Base-by-base conservation (phyloP, 108 stramenopile species). In the Nitzschia sp. region DNA sequence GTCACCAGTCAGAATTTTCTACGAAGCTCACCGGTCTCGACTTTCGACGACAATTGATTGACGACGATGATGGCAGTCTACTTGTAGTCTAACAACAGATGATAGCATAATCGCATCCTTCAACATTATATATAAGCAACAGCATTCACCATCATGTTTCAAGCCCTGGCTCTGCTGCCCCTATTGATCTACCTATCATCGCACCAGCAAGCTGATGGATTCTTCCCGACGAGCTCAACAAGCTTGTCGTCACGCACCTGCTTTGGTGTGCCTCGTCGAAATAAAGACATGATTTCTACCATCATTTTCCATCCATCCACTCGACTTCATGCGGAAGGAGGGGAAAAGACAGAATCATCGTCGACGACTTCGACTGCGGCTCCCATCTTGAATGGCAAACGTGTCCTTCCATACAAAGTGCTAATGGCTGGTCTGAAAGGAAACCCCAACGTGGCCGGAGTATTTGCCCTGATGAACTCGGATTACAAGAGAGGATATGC, bases 361-460 rank as follows among this genome's bases (percentile, higher is more conserved):
- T 6, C 38, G 6, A 41, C 38, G 9, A 50, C 19, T 38, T 17
- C 32, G 2, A 38, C 16, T 60, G 59, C 59, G 11, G 22, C 59
- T 38, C 91, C 92, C 23, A 69, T 60, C 9, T 58, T 93, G n/a
- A 88, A 93, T 54, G 92, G 92, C 9, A 88, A 88, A 57, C 66
- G 81, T 2, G 73, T 90, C 3, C 78, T 90, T 35, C 92, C 92
- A 0, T 36, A 75, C 53, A 81, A 80, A 41, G 75, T 88, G 9
- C 31, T 93, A 44, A 15, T 66, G 45, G 78, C 73, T 1, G 89
- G 89, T 22, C 48, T 88, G 32, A 75, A 77, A 52, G 84, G 80
- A 13, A 50, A 50, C 19, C 75, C 84, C 54, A 67, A 76, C 53
- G 75, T 89, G 21, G 86, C 90, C 6, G 93, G 87, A 5, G 88